Evolutionary conservation across 306 rosid genomes (phyloP).

Genomic region (Inga oerstediana): DNA sequence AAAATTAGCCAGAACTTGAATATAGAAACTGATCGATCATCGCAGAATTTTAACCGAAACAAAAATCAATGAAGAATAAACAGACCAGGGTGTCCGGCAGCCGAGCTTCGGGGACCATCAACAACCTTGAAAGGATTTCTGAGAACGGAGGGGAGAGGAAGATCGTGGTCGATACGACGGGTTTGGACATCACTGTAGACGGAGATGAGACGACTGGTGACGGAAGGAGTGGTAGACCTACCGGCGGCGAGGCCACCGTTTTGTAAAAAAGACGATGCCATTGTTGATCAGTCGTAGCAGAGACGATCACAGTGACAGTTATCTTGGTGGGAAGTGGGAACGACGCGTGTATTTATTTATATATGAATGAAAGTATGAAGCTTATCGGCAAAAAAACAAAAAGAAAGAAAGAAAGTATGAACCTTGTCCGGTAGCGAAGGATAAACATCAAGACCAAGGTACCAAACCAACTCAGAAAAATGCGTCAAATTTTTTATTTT

Average conservation of each 20-base stretch:
- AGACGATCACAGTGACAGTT: neutral
- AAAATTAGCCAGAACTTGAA: slow-evolving; percentile 22
- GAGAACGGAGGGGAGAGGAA: slow-evolving; percentile 89
- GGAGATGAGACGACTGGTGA: slow-evolving; percentile 58
- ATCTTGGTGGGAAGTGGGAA: neutral
- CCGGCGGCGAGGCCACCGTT: slow-evolving; percentile 52
- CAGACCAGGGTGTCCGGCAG: slow-evolving; percentile 92
- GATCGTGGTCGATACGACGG: slow-evolving; percentile 69
- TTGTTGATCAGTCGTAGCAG: slow-evolving; percentile 18
- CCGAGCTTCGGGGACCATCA: slow-evolving; percentile 84
- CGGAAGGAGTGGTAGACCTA: slow-evolving; percentile 25
- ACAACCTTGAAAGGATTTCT: slow-evolving; percentile 59
- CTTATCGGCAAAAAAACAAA: too few relatives aligned
- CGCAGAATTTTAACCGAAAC: slow-evolving; percentile 18
- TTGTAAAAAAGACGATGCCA: slow-evolving; percentile 55
- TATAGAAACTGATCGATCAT: neutral
- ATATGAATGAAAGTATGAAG: neutral
- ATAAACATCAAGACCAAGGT: too few relatives aligned
- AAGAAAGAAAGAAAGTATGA: neutral
- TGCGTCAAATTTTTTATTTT: neutral
- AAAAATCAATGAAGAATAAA: neutral
- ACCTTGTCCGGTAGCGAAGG: neutral
- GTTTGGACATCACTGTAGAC: slow-evolving; percentile 84
- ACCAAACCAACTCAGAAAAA: neutral
- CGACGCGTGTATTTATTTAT: neutral